These are phyloP conservation scores for Astathelohania contejeani DNA, from an alignment of 371 early-diverging fungal genomes.

Conservation along the genomic window DNA sequence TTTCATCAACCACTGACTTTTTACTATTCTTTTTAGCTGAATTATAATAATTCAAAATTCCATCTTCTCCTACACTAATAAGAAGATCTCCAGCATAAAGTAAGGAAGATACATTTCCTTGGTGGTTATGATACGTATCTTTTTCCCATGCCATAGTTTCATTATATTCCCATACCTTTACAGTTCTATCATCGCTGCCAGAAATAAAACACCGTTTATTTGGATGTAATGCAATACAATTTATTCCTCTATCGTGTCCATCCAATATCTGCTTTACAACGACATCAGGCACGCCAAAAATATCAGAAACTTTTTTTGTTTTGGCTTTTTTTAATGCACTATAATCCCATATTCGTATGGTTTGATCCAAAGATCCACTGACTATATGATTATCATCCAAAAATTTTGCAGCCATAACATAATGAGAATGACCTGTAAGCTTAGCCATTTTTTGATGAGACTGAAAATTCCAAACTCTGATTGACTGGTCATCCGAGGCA, in stretches of 20 bases:
- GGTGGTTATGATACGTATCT: slow-evolving; percentile 87
- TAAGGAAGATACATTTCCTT: slow-evolving; percentile 84
- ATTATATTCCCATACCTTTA: slow-evolving; percentile 91
- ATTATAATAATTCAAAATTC: slow-evolving; percentile 84
- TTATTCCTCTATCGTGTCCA: slow-evolving; percentile 93
- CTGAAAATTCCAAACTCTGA: slow-evolving; percentile 98
- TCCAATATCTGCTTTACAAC: slow-evolving; percentile 88
- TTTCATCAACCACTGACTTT: slow-evolving; percentile 75
- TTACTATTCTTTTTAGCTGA: slow-evolving; percentile 67
- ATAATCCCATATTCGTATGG: slow-evolving; percentile 94
- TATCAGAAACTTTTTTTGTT: slow-evolving; percentile 68
- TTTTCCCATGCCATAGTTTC: slow-evolving; percentile 86
- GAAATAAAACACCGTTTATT: slow-evolving; percentile 75
- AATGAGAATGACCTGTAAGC: slow-evolving; percentile 93
- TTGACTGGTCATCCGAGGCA: slow-evolving; percentile 92
- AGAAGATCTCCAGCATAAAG: slow-evolving; percentile 77
- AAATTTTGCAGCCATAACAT: slow-evolving; percentile 96
- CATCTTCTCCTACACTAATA: slow-evolving; percentile 80
- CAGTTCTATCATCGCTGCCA: slow-evolving; percentile 85
- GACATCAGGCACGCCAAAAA: slow-evolving; percentile 80
- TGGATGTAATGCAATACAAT: slow-evolving; percentile 86
- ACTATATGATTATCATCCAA: slow-evolving; percentile 71
- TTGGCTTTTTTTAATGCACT: slow-evolving; percentile 69
- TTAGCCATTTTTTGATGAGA: slow-evolving; percentile 85
- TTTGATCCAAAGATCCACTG: slow-evolving; percentile 86